Base-by-base conservation (phyloP, 139 green algal genomes). In the Eudorina sp. region DNA sequence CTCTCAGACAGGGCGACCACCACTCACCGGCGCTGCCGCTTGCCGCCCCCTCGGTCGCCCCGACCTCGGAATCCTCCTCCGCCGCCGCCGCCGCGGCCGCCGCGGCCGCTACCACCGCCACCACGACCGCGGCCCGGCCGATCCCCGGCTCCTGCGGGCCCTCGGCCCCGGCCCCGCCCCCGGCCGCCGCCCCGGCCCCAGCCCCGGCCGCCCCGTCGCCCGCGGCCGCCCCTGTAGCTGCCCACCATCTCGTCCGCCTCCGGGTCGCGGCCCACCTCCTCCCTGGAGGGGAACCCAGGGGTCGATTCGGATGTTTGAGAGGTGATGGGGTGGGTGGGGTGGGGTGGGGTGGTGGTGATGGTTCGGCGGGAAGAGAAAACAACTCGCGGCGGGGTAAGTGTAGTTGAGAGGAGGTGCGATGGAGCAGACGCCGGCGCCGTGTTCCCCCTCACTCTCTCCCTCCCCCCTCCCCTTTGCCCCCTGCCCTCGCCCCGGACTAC, bases 201-300 rank as follows among this genome's bases (percentile, higher is more conserved):
- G 7, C 80, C 51, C 31, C 83, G 11, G 0, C 62, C 23, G 16
- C 88, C 36, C 0, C 77, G 77, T 13, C 83, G 8, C 7, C 43
- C 8, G 41, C 90, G 29, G 46, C 76, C 4, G n/a, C 75, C 75
- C 77, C 18, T 55, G 53, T 89, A 64, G 6, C 78, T 38, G 5
- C 89, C 92, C 21, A 95, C 83, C 70, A 89, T 91, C 68, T 96
- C 94, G 23, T 85, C 87, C 8, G 85, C 72, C 53, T 93, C 88
- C 0, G 94, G 94, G 51, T 92, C 94, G 70, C 94, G 82, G 1
- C 94, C 94, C 53, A 96, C 94, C 91, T 95, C 91, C 53, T 92
- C 81, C 86, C 88, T 91, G 80, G 19, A 53, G 41, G n/a, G n/a
- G n/a, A n/a, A n/a, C n/a, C n/a, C n/a, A n/a, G n/a, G n/a, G n/a